phyloP scores from a whole-genome alignment of 495 filamentous ascomycete genomes.

The Filosporella fistucella region DNA sequence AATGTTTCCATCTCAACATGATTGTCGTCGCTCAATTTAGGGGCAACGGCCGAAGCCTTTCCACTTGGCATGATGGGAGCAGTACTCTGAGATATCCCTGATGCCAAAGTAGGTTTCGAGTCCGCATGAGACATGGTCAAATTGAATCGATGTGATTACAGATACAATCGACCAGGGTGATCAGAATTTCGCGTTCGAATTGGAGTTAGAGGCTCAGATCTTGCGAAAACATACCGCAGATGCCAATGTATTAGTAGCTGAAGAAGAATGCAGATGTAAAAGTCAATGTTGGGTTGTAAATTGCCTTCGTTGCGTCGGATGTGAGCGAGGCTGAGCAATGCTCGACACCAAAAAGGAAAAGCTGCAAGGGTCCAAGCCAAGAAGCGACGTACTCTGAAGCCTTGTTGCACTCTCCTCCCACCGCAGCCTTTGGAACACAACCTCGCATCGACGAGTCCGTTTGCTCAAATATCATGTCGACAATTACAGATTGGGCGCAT shows the following conservation, averaged over 20 bases:
- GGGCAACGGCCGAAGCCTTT: conserved; percentile 53
- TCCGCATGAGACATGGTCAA: too few relatives aligned
- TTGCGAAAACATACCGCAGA: too few relatives aligned
- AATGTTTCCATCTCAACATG: conserved; percentile 67
- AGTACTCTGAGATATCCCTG: too few relatives aligned
- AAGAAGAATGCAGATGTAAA: too few relatives aligned
- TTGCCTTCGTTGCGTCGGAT: too few relatives aligned
- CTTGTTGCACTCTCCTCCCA: conserved; percentile 6
- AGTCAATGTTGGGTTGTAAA: too few relatives aligned
- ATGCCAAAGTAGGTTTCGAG: too few relatives aligned
- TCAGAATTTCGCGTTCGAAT: too few relatives aligned
- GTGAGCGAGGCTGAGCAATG: conserved; percentile 17
- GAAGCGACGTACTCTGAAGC: conserved; percentile 14
- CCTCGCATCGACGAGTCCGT: not conserved
- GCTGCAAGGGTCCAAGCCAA: conserved; percentile 4
- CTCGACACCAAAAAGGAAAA: conserved; percentile 1
- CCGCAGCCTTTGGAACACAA: conserved; percentile 4
- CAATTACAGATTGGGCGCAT: conserved; percentile 21
- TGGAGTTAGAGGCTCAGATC: too few relatives aligned
- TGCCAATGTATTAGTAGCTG: too few relatives aligned
- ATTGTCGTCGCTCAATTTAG: conserved; percentile 57
- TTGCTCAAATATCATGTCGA: conserved; percentile 7
- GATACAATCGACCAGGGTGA: too few relatives aligned
- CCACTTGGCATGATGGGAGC: conserved; percentile 44
- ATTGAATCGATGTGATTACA: too few relatives aligned